These are phyloP conservation scores for Syzygium oleosum DNA, from an alignment of 345 rosid species.

Conservation along the genomic window DNA sequence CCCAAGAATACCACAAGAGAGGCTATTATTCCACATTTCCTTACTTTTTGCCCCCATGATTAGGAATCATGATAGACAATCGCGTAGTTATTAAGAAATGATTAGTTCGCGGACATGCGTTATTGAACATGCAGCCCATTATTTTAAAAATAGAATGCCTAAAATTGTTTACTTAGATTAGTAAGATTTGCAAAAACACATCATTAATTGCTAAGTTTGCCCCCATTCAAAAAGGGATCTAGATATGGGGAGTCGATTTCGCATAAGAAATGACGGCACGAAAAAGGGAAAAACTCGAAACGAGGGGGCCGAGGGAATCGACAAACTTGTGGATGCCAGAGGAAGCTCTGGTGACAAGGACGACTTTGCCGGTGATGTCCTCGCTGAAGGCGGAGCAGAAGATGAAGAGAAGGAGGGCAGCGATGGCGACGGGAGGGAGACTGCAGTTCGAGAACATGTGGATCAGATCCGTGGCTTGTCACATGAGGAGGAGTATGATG, in stretches of 20 bases:
- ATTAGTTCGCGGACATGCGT: neutral
- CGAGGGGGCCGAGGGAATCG: neutral
- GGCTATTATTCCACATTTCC: neutral
- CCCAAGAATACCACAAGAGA: neutral
- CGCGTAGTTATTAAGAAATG: neutral
- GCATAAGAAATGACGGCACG: accelerated
- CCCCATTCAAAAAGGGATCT: neutral
- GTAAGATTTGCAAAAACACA: neutral
- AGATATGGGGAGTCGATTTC: neutral
- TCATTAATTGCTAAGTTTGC: neutral
- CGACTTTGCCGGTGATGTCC: constrained; percentile 49
- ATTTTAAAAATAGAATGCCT: neutral
- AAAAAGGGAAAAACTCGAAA: neutral
- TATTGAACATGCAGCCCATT: neutral
- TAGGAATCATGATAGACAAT: neutral
- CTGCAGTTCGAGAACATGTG: constrained; percentile 21
- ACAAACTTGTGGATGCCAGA: constrained; percentile 63
- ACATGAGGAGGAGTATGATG: neutral
- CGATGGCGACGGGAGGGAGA: constrained; percentile 12
- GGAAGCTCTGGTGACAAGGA: constrained; percentile 52
- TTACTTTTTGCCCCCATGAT: neutral
- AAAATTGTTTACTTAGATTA: neutral
- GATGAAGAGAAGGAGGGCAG: constrained; percentile 5
- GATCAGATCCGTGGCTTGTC: constrained; percentile 18
- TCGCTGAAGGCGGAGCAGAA: constrained; percentile 15